Conservation (phyloP, 108 stramenopile genomes). For the Pseudonitzschia pungens region DNA sequence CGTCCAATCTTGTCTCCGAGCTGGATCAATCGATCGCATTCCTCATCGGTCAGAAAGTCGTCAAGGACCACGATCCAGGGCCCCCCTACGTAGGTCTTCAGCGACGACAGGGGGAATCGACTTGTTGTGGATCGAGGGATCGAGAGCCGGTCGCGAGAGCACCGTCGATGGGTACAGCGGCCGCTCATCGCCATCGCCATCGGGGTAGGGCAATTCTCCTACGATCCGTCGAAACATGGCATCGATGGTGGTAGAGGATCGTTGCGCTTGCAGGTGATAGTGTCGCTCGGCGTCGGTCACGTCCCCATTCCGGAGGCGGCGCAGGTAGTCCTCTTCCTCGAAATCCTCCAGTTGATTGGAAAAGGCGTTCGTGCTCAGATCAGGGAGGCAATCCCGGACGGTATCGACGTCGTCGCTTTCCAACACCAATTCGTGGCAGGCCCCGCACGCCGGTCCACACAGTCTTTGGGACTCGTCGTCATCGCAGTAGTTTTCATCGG, state of each 20-base stretch:
- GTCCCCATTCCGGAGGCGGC: background rate
- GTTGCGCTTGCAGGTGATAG: background rate
- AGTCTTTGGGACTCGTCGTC: background rate
- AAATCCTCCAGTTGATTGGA: background rate
- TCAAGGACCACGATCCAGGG: constrained; percentile 67
- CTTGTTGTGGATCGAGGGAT: background rate
- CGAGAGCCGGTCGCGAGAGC: background rate
- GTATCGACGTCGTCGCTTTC: background rate
- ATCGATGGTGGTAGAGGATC: constrained; percentile 6
- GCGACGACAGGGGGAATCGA: background rate
- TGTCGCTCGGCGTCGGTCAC: background rate
- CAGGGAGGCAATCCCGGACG: background rate
- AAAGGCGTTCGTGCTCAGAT: background rate
- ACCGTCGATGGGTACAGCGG: background rate
- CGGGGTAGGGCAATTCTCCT: background rate
- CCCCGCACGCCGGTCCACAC: background rate
- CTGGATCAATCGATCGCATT: constrained; percentile 67
- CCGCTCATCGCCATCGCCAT: background rate
- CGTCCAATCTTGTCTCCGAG: constrained; percentile 58
- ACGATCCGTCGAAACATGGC: constrained; percentile 4
- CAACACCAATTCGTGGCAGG: background rate
- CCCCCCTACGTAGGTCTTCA: background rate
- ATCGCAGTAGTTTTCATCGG: background rate
- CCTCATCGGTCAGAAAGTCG: constrained; percentile 69
- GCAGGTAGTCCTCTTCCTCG: background rate